Evolutionary conservation across 768 basidiomycete species (phyloP).

Genomic region (Boletus tylopilopsis): DNA sequence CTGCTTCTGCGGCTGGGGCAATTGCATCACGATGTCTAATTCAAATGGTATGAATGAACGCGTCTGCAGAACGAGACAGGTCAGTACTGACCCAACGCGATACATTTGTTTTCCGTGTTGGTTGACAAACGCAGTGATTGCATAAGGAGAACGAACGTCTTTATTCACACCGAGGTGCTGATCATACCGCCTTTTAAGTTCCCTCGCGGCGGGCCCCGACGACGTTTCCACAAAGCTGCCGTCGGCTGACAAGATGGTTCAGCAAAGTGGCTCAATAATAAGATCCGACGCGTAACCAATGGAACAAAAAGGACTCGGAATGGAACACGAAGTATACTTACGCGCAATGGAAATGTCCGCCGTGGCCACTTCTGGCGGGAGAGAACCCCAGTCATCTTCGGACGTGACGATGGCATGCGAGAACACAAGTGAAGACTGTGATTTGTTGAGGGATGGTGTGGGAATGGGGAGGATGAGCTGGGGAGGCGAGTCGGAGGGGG

Average conservation of each 20-base stretch:
- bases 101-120: conserved; percentile 77
- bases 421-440: conserved; percentile 43
- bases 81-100: conserved; percentile 64
- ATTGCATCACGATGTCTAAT: conserved; percentile 56
- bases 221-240: conserved; percentile 79
- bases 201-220: conserved; percentile 69
- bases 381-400: conserved; percentile 36
- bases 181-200: conserved; percentile 75
- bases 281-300: conserved; percentile 7
- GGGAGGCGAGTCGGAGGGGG: conserved; percentile 12
- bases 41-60: background rate
- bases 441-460: conserved; percentile 34
- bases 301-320: conserved; percentile 3
- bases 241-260: conserved; percentile 48
- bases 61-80: background rate
- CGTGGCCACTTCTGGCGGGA: conserved; percentile 49
- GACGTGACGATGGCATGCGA: conserved; percentile 38
- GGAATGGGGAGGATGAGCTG: conserved; percentile 45
- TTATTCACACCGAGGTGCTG: conserved; percentile 61
- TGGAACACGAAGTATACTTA: conserved; percentile 33
- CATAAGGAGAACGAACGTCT: conserved; percentile 70
- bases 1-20: conserved; percentile 58
- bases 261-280: background rate
- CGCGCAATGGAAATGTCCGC: conserved; percentile 59
- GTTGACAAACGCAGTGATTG: conserved; percentile 78